A percentile compares a stretch with the other conserved stretches of the same genome.
Evolutionary conservation across 129 eudicot species (phyloP).

Genomic region (Pulicaria dysenterica): DNA sequence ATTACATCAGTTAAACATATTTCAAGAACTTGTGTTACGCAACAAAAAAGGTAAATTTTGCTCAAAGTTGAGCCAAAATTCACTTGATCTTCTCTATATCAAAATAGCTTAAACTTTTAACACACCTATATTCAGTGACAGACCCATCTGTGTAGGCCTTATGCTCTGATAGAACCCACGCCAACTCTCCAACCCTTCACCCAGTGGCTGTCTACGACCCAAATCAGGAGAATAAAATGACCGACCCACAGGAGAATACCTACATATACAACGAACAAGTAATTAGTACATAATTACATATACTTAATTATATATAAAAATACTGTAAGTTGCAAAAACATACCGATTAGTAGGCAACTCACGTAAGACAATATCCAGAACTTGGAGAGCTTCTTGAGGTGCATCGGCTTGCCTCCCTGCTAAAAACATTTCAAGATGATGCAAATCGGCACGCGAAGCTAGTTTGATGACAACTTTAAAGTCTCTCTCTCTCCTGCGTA

Average conservation of each 20-base stretch:
- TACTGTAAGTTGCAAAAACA: background rate
- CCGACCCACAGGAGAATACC: conserved; percentile 82
- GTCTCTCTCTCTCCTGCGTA: conserved; percentile 74
- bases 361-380: conserved; percentile 89
- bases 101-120: conserved; percentile 1
- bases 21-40: background rate
- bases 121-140: conserved; percentile 79
- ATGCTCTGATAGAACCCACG: conserved; percentile 97
- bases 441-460: conserved; percentile 90
- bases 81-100: no score
- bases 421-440: conserved; percentile 79
- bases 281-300: background rate
- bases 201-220: conserved; percentile 78
- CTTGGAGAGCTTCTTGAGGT: conserved; percentile 95
- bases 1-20: conserved; percentile 10
- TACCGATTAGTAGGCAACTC: conserved; percentile 87
- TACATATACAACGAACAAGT: conserved; percentile 28
- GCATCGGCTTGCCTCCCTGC: conserved; percentile 94
- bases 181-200: conserved; percentile 96
- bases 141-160: conserved; percentile 95
- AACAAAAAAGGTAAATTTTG: background rate
- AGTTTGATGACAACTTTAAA: conserved; percentile 85
- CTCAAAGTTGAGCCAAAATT: background rate
- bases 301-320: background rate
- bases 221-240: conserved; percentile 85